These are phyloP conservation scores for Ophiocordyceps unilateralis DNA, from an alignment of 2,329 filamentous ascomycete genomes.

Conservation along the genomic window DNA sequence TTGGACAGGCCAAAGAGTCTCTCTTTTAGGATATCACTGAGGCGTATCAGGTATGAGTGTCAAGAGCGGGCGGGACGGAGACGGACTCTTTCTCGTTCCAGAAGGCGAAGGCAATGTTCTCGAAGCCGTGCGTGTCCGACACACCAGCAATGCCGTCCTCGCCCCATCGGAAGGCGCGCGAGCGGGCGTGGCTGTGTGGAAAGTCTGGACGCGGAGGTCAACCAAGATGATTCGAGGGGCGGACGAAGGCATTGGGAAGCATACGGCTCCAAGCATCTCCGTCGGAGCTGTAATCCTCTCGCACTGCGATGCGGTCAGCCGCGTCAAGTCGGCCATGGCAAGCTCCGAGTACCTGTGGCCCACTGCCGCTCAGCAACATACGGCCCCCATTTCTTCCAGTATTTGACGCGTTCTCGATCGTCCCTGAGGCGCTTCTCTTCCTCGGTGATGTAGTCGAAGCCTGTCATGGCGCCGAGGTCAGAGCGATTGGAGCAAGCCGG, in stretches of 20 bases:
- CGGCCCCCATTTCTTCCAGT: constrained; percentile 98
- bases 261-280: constrained; percentile 93
- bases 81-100: constrained; percentile 90
- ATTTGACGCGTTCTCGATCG: constrained; percentile 66
- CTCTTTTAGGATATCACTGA: constrained; percentile 81
- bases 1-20: constrained; percentile 90
- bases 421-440: constrained; percentile 84
- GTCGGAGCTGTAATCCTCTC: constrained; percentile 79
- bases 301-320: constrained; percentile 29
- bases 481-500: neutral
- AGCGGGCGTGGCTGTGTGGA: constrained; percentile 79
- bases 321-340: neutral
- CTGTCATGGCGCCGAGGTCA: constrained; percentile 49
- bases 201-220: constrained; percentile 46
- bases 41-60: constrained; percentile 8
- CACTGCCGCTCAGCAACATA: constrained; percentile 91
- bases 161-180: constrained; percentile 82
- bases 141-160: constrained; percentile 95
- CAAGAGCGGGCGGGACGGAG: neutral
- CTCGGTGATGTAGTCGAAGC: constrained; percentile 74
- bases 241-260: constrained; percentile 17
- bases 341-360: constrained; percentile 52
- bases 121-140: constrained; percentile 71
- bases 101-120: constrained; percentile 91
- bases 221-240: neutral